Conservation (phyloP, 73 alveolate genomes). For the Paramecium pentaurelia region DNA sequence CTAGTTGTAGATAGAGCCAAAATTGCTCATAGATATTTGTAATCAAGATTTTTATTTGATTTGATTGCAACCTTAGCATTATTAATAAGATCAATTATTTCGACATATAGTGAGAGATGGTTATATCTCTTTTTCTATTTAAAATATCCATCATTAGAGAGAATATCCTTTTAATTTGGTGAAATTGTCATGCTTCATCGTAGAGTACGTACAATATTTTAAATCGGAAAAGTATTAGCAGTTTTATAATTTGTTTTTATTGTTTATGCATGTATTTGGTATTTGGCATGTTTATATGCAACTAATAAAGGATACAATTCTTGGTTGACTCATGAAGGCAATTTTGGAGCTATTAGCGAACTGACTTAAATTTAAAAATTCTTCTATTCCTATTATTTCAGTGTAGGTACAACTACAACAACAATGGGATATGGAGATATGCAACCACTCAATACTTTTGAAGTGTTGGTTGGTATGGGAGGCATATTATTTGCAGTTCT, state of each 20-base stretch:
- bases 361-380: neutral
- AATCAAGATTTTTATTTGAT: neutral
- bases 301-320: neutral
- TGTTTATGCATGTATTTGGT: neutral
- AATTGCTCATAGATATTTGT: neutral
- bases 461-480: neutral
- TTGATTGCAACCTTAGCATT: neutral
- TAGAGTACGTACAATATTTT: neutral
- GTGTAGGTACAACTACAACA: constrained; percentile 28
- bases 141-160: neutral
- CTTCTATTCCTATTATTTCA: neutral
- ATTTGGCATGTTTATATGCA: neutral
- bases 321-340: constrained; percentile 10
- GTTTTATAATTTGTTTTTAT: neutral
- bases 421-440: constrained; percentile 53
- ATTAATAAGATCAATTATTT: neutral
- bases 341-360: constrained; percentile 14
- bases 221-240: neutral
- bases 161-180: neutral
- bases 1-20: neutral
- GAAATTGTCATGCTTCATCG: constrained; percentile 15
- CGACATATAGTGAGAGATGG: neutral
- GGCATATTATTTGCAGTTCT: constrained; percentile 17
- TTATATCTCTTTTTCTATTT: neutral
- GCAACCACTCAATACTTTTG: constrained; percentile 9